These are phyloP conservation scores for Nidula niveotomentosa DNA, from an alignment of 1,284 basidiomycete genomes.

Conservation along the genomic window DNA sequence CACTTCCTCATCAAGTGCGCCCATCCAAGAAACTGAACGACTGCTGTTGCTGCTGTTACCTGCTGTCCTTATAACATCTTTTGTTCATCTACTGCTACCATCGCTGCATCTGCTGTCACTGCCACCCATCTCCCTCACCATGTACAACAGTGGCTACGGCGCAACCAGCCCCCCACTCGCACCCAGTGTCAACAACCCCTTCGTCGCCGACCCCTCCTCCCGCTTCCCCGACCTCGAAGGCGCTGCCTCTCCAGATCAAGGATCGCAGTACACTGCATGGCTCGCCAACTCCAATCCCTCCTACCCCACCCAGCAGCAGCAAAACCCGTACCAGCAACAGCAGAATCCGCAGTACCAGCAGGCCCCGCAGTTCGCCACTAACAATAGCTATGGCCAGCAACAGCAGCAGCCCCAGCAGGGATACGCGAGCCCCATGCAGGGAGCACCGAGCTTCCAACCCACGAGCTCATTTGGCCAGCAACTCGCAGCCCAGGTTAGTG, in stretches of 20 bases:
- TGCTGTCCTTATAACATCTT: not conserved
- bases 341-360: constrained; percentile 27
- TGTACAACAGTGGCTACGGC: constrained; percentile 39
- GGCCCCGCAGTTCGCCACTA: constrained; percentile 9
- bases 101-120: not conserved
- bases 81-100: not conserved
- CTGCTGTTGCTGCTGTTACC: not conserved
- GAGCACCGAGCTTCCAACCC: constrained; percentile 25
- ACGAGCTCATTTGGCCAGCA: constrained; percentile 38
- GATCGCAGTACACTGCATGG: not conserved
- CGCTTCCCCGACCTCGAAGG: constrained; percentile 54
- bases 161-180: constrained; percentile 29
- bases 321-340: constrained; percentile 18
- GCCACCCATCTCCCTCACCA: constrained; percentile 11
- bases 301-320: constrained; percentile 23
- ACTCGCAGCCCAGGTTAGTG: constrained; percentile 33
- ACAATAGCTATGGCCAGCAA: constrained; percentile 7
- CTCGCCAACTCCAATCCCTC: constrained; percentile 12
- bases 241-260: constrained; percentile 14
- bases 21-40: not conserved
- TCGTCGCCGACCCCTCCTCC: constrained; percentile 40
- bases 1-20: too few species aligned
- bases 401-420: constrained; percentile 15
- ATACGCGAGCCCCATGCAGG: too few species aligned
- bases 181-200: constrained; percentile 48